Conservation (phyloP, 2,329 filamentous ascomycete genomes). For the Tolypocladium amazonense region DNA sequence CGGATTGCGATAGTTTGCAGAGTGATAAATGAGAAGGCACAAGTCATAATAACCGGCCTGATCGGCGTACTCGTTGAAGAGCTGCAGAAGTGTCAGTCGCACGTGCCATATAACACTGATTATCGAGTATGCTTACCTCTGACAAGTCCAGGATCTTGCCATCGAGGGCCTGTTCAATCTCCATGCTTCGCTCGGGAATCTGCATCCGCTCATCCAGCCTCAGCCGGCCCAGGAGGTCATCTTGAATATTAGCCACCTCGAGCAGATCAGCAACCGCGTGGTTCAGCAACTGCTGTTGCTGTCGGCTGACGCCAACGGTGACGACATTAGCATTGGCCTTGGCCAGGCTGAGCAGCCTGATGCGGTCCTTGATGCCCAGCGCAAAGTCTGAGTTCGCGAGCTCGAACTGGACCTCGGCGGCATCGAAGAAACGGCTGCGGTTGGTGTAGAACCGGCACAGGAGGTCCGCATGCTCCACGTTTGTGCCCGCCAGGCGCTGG, state of each 20-base stretch:
- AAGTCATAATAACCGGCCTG: conserved; percentile 89
- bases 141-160: conserved; percentile 69
- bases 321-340: conserved; percentile 86
- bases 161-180: conserved; percentile 60
- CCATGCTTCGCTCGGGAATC: conserved; percentile 51
- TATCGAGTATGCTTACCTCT: conserved; percentile 46
- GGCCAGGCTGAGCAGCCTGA: conserved; percentile 81
- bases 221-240: conserved; percentile 75
- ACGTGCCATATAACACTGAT: not conserved
- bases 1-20: conserved; percentile 81
- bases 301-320: conserved; percentile 64
- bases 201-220: conserved; percentile 65
- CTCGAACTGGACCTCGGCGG: conserved; percentile 74
- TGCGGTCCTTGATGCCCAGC: conserved; percentile 72
- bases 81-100: conserved; percentile 32
- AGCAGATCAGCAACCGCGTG: conserved; percentile 79
- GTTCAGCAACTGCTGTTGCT: conserved; percentile 74
- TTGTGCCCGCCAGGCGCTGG: conserved; percentile 59
- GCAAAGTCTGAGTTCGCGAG: conserved; percentile 75
- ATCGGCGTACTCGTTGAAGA: conserved; percentile 91
- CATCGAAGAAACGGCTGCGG: conserved; percentile 72
- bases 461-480: conserved; percentile 74
- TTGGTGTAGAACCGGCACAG: conserved; percentile 90
- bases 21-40: conserved; percentile 83
- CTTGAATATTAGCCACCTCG: conserved; percentile 90